Conservation (phyloP, 2,329 filamentous ascomycete species). For the Akanthomyces dipterigenus region DNA sequence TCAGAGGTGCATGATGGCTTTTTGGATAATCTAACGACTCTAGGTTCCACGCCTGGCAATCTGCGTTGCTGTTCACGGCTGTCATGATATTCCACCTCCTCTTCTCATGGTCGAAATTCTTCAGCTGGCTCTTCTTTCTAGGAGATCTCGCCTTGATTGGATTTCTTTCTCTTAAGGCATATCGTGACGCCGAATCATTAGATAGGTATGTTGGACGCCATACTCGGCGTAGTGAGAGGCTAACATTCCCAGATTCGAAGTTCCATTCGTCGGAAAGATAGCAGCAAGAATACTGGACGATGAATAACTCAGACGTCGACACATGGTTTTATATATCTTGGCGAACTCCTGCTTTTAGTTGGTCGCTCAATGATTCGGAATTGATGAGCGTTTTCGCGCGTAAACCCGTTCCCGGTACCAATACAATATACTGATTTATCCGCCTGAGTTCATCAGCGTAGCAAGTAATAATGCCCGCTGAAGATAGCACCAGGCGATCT, state of each 20-base stretch:
- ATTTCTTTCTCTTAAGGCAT: conserved; percentile 71
- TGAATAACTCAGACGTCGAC: conserved; percentile 40
- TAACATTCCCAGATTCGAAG: conserved; percentile 57
- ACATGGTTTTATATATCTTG: neutral
- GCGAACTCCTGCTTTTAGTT: neutral
- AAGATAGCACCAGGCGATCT: neutral
- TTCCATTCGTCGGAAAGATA: conserved; percentile 78
- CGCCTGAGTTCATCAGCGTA: neutral
- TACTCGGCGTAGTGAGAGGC: conserved; percentile 8
- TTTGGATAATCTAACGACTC: neutral
- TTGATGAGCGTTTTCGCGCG: neutral
- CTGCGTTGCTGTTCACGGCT: conserved; percentile 71
- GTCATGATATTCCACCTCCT: conserved; percentile 73
- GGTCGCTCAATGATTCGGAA: neutral
- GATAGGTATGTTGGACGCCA: conserved; percentile 42
- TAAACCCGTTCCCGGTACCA: neutral
- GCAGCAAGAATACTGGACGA: conserved; percentile 89
- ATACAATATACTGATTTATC: neutral
- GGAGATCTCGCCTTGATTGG: conserved; percentile 69
- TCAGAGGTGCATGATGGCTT: neutral
- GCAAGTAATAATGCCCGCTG: neutral
- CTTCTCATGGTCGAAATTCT: conserved; percentile 74
- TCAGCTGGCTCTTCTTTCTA: conserved; percentile 78
- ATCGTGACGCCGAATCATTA: conserved; percentile 68
- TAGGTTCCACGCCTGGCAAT: conserved; percentile 94